A percentile compares a stretch with the other conserved stretches of the same genome.
These are phyloP conservation scores for Corchorus olitorius DNA, from an alignment of 345 rosid genomes.

Conservation along the genomic window DNA sequence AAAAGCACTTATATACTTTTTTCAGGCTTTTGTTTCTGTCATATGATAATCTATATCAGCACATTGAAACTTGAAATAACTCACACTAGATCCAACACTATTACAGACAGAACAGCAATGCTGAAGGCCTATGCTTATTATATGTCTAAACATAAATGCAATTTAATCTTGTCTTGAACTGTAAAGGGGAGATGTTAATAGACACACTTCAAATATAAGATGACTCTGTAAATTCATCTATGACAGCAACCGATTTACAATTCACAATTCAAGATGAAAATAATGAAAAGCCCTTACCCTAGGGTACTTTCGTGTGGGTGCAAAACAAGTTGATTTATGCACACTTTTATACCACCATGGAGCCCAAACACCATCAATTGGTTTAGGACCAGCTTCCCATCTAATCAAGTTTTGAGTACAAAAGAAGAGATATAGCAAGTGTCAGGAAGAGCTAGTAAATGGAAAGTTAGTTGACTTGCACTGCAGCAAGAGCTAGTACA, in stretches of 20 bases:
- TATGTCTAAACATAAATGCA: background rate
- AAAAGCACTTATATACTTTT: background rate
- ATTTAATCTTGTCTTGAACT: background rate
- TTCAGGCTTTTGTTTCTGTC: constrained; percentile 9
- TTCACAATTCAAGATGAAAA: constrained; percentile 3
- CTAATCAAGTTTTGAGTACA: constrained; percentile 38
- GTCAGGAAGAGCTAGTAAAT: background rate
- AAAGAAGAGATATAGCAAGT: background rate
- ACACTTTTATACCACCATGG: constrained; percentile 83
- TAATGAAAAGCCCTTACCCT: constrained; percentile 41
- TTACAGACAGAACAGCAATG: constrained; percentile 1
- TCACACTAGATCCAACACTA: background rate
- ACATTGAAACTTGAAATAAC: background rate
- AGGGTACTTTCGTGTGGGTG: constrained; percentile 53
- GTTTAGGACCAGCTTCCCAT: constrained; percentile 94
- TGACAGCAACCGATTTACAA: constrained; percentile 16
- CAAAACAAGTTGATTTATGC: constrained; percentile 63
- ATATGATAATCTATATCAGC: background rate
- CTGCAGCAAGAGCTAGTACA: background rate
- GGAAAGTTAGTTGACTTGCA: background rate
- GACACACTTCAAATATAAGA: background rate
- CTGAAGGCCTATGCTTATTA: background rate
- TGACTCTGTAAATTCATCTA: constrained; percentile 3
- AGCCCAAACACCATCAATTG: constrained; percentile 83
- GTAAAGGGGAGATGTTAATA: background rate